Percentiles rank a stretch among this genome's conserved stretches.
These are phyloP conservation scores for Globisporangium heterothallicum DNA, from an alignment of 352 stramenopile genomes.

Conservation along the genomic window DNA sequence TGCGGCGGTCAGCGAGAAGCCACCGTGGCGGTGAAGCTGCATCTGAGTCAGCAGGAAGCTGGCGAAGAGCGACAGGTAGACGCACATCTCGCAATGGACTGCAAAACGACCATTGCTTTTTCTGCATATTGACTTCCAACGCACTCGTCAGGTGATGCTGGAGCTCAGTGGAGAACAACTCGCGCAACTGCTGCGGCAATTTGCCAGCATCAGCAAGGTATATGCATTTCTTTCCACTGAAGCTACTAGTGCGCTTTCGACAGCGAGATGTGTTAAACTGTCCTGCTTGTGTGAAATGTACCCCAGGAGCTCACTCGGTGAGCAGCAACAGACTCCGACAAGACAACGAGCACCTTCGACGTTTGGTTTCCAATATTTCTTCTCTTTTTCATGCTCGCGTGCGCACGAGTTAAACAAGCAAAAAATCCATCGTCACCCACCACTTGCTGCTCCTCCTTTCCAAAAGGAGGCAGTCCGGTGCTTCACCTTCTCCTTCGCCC, in stretches of 20 bases:
- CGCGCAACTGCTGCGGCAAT: slow-evolving; percentile 26
- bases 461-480: too few species aligned
- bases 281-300: too few species aligned
- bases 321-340: neutral
- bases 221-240: too few species aligned
- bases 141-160: slow-evolving; percentile 41
- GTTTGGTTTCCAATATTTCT: slow-evolving; percentile 6
- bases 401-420: slow-evolving; percentile 8
- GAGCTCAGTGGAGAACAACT: slow-evolving; percentile 42
- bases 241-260: too few species aligned
- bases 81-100: too few species aligned
- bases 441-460: too few species aligned
- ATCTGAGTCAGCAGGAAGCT: slow-evolving; percentile 19
- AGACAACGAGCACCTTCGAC: neutral
- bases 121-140: too few species aligned
- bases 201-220: slow-evolving; percentile 32
- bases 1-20: slow-evolving; percentile 32
- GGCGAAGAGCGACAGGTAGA: slow-evolving; percentile 29
- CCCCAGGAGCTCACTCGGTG: slow-evolving; percentile 16
- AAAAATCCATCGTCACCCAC: slow-evolving; percentile 5
- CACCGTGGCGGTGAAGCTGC: slow-evolving; percentile 52
- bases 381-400: neutral
- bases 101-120: neutral
- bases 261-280: too few species aligned
- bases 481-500: neutral